Conservation (phyloP, 108 stramenopile species). For the Seminavis robusta region DNA sequence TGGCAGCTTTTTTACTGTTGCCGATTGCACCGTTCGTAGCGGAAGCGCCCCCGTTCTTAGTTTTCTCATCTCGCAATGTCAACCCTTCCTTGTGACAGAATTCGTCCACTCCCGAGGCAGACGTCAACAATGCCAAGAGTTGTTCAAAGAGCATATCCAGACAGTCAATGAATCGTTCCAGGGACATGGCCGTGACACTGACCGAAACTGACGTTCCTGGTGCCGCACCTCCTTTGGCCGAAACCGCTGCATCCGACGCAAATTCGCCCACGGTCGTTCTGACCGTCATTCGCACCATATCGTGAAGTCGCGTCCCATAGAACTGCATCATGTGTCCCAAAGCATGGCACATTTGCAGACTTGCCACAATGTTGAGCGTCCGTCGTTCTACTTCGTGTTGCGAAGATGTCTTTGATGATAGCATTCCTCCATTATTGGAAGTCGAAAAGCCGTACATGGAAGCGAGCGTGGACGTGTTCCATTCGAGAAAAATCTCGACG, state of each 20-base stretch:
- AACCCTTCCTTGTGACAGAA: slow-evolving; percentile 53
- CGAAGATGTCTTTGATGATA: not conserved
- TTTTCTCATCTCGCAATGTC: slow-evolving; percentile 23
- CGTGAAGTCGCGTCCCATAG: slow-evolving; percentile 62
- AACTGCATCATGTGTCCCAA: slow-evolving; percentile 30
- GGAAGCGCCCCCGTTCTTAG: slow-evolving; percentile 1
- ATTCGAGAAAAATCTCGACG: slow-evolving; percentile 79
- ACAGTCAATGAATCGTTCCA: slow-evolving; percentile 79
- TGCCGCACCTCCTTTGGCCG: slow-evolving; percentile 2
- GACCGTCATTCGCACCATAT: slow-evolving; percentile 81
- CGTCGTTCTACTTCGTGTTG: slow-evolving; percentile 9
- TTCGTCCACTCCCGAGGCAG: slow-evolving; percentile 58
- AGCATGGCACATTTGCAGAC: slow-evolving; percentile 44
- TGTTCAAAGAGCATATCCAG: slow-evolving; percentile 86
- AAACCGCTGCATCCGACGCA: slow-evolving; percentile 29
- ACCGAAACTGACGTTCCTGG: slow-evolving; percentile 19
- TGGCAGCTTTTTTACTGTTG: too few relatives aligned
- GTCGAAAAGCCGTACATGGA: not conserved
- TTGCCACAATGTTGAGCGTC: slow-evolving; percentile 45
- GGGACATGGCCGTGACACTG: slow-evolving; percentile 73
- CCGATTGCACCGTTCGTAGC: too few relatives aligned
- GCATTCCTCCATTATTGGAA: not conserved
- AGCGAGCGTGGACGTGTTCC: slow-evolving; percentile 38
- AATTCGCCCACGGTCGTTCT: slow-evolving; percentile 88
- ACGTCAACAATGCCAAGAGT: slow-evolving; percentile 55